A percentile compares a stretch with the other conserved stretches of the same genome.
phyloP scores from a whole-genome alignment of 805 yeast genomes.

The Brettanomyces anomalus region DNA sequence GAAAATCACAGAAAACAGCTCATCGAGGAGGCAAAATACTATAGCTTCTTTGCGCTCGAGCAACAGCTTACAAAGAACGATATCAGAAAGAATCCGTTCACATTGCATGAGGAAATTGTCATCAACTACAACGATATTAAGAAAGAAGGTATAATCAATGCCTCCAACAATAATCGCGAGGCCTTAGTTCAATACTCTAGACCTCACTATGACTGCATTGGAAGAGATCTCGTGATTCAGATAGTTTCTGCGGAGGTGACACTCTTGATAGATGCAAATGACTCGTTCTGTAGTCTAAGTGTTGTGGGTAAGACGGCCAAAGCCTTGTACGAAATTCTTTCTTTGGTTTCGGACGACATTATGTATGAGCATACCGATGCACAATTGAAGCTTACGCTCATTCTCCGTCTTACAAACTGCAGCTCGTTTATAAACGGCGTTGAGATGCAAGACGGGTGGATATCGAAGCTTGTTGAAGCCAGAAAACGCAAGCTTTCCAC shows the following conservation, averaged over 20 bases:
- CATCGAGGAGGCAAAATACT: slow-evolving; percentile 65
- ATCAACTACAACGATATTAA: slow-evolving; percentile 39
- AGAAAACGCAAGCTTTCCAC: not conserved
- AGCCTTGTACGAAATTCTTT: slow-evolving; percentile 13
- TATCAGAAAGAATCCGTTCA: slow-evolving; percentile 44
- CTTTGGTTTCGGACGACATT: slow-evolving; percentile 15
- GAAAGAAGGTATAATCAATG: slow-evolving; percentile 23
- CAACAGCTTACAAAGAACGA: slow-evolving; percentile 53
- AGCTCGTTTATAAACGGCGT: slow-evolving; percentile 18
- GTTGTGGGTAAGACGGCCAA: slow-evolving; percentile 19
- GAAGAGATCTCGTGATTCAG: slow-evolving; percentile 35
- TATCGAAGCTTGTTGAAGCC: slow-evolving; percentile 7
- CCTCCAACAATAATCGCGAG: slow-evolving; percentile 12
- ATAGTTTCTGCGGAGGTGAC: slow-evolving; percentile 24
- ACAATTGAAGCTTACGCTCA: slow-evolving; percentile 13
- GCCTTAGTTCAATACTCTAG: slow-evolving; percentile 30
- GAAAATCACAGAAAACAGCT: slow-evolving; percentile 43
- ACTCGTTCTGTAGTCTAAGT: slow-evolving; percentile 20
- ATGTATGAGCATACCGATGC: slow-evolving; percentile 17
- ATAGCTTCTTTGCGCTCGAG: slow-evolving; percentile 66
- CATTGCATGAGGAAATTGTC: slow-evolving; percentile 46
- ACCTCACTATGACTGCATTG: slow-evolving; percentile 33
- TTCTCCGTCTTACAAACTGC: slow-evolving; percentile 14
- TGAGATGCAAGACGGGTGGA: slow-evolving; percentile 23
- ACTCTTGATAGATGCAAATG: slow-evolving; percentile 24